phyloP scores from a whole-genome alignment of 495 filamentous ascomycete genomes.

The Xylaria venustula region DNA sequence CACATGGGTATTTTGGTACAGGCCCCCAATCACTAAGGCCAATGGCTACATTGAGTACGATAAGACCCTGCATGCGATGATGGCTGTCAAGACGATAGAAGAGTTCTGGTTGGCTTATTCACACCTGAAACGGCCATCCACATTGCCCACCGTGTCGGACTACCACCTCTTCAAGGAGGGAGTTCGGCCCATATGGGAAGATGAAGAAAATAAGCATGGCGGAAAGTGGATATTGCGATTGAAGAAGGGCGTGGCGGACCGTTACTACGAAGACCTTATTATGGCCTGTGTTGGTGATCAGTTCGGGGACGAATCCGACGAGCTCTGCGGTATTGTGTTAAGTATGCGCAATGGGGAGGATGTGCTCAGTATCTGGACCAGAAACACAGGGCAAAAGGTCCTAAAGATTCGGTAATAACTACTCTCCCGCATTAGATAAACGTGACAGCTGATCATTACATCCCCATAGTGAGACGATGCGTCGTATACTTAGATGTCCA shows the following conservation, averaged over 20 bases:
- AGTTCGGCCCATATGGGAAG: constrained; percentile 96
- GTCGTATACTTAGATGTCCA: constrained; percentile 80
- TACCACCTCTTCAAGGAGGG: constrained; percentile 98
- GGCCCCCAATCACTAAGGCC: constrained; percentile 85
- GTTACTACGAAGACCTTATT: constrained; percentile 96
- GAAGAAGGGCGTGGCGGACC: constrained; percentile 94
- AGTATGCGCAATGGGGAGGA: constrained; percentile 95
- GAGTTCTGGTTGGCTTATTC: constrained; percentile 91
- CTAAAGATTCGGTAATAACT: constrained; percentile 87
- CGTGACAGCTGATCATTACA: constrained; percentile 7
- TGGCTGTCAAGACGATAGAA: constrained; percentile 76
- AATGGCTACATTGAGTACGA: constrained; percentile 93
- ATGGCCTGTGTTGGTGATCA: constrained; percentile 92
- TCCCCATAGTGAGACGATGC: constrained; percentile 77
- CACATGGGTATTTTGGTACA: constrained; percentile 96
- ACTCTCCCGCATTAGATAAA: not conserved
- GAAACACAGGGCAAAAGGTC: constrained; percentile 85
- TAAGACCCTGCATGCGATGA: constrained; percentile 88
- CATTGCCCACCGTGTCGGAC: constrained; percentile 87
- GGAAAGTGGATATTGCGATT: constrained; percentile 96
- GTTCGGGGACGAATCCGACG: constrained; percentile 89
- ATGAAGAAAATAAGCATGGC: constrained; percentile 91
- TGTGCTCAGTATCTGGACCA: constrained; percentile 95
- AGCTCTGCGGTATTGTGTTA: constrained; percentile 90
- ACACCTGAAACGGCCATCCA: constrained; percentile 86